phyloP scores from a whole-genome alignment of 306 rosid species.

The Sindora glabra region DNA sequence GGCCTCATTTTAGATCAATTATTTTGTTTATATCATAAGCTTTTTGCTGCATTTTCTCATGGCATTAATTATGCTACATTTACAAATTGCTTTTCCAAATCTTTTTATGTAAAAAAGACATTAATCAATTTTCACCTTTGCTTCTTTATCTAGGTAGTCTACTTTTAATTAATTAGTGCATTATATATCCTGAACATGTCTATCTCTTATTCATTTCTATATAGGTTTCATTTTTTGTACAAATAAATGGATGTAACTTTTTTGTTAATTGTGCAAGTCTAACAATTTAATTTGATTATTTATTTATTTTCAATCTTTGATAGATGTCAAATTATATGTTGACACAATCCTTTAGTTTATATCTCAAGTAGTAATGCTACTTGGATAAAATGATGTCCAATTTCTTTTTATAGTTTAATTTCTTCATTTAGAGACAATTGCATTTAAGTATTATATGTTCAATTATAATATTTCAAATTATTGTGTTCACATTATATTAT shows the following conservation, averaged over 20 bases:
- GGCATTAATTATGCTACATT: conserved; percentile 50
- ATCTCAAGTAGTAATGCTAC: background rate
- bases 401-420: too few species aligned
- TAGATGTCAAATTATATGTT: background rate
- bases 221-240: conserved; percentile 10
- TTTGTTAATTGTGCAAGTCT: background rate
- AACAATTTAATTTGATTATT: too few species aligned
- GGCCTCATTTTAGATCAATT: conserved; percentile 76
- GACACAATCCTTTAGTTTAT: background rate
- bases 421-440: too few species aligned
- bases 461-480: too few species aligned
- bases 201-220: background rate
- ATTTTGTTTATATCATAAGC: conserved; percentile 48
- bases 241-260: too few species aligned
- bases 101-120: conserved; percentile 21
- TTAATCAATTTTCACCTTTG: conserved; percentile 18
- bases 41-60: conserved; percentile 31
- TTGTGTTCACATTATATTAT: too few species aligned
- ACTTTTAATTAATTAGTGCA: background rate
- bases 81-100: conserved; percentile 35
- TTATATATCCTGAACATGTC: background rate
- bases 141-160: background rate
- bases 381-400: too few species aligned
- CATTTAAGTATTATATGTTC: too few species aligned
- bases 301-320: background rate